Evolutionary conservation across 495 filamentous ascomycete species (phyloP), one percentile per base, ranked within the genome.

Genomic region (Penicillium verhagenii): DNA sequence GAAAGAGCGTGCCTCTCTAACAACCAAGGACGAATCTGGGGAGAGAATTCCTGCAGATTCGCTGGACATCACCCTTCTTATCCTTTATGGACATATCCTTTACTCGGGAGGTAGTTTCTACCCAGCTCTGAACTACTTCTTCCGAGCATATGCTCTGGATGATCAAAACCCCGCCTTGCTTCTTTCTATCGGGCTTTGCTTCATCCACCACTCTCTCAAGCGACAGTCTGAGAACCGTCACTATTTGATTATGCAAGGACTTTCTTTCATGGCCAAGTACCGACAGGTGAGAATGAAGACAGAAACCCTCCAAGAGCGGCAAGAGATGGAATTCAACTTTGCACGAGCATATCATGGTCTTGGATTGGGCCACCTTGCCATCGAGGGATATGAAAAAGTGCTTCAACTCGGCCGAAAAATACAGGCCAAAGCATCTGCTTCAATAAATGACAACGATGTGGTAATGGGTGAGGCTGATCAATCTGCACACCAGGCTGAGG

Each of bases 301-400:
- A 52, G 70, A 67, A 23, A 66, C 49, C 47, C 60, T 72, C n/a
- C 67, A 75, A 37, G 79, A 86, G 61, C 67, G 75, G 40, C 89
- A 92, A 66, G 94, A 97, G 68, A 90, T 91, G 19, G 88, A 96
- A 54, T 97, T 88, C 70, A 97, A 98, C 61, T 80, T 92, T 42
- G 94, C 83, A 18, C 79, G 91, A 11, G 80, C 87, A 3, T 96
- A 87, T 69, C 90, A 96, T 61, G 74, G 88, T 33, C 79, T 97
- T 8, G 91, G 92, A 1, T 69, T 97, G 28, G 75, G 78, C 13
- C 88, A 92, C 65, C 66, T 96, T 13, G 93, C 94, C 2, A 73
- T 89, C 14, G 81, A 85, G 26, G 89, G 82, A 47, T 98, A 97
- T 65, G 70, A 84, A 54, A 75, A 77, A 45, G 79, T 83, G 29